Evolutionary conservation across 345 rosid species (phyloP).

Genomic region (Bretschneidera sinensis): DNA sequence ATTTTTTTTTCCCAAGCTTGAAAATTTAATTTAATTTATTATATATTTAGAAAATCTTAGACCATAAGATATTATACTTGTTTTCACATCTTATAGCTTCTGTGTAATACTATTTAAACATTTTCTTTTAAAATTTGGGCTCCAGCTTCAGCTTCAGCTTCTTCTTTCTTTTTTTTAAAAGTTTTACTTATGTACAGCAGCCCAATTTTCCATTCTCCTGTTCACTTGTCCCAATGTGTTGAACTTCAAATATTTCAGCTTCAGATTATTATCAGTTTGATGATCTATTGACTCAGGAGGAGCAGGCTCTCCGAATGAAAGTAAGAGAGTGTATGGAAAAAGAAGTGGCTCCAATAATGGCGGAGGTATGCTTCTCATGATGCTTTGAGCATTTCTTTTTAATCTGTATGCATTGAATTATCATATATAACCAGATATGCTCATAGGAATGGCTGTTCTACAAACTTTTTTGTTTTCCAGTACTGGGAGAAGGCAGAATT

Average conservation of each 20-base stretch:
- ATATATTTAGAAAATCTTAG: too few species aligned
- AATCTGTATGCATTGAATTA: neutral
- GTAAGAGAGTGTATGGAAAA: conserved; percentile 89
- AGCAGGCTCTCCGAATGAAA: conserved; percentile 52
- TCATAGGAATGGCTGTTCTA: neutral
- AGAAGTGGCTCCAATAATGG: conserved; percentile 85
- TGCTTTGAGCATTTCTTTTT: neutral
- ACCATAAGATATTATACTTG: too few species aligned
- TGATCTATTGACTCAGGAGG: conserved; percentile 79
- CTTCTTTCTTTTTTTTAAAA: too few species aligned
- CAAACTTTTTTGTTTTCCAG: conserved; percentile 27
- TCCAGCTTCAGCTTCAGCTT: too few species aligned
- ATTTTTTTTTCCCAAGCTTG: too few species aligned
- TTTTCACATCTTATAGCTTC: too few species aligned
- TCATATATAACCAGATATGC: neutral
- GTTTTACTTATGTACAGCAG: too few species aligned
- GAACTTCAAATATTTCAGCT: conserved; percentile 35
- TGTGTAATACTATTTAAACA: too few species aligned
- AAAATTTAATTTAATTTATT: too few species aligned
- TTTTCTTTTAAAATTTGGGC: too few species aligned
- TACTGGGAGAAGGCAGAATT: conserved; percentile 99
- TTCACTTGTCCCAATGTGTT: neutral
- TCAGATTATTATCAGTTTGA: conserved; percentile 77
- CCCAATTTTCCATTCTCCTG: neutral
- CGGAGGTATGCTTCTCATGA: conserved; percentile 54